These are phyloP conservation scores for Tetrahymena thermophila DNA, from an alignment of 73 alveolate species.

Conservation along the genomic window DNA sequence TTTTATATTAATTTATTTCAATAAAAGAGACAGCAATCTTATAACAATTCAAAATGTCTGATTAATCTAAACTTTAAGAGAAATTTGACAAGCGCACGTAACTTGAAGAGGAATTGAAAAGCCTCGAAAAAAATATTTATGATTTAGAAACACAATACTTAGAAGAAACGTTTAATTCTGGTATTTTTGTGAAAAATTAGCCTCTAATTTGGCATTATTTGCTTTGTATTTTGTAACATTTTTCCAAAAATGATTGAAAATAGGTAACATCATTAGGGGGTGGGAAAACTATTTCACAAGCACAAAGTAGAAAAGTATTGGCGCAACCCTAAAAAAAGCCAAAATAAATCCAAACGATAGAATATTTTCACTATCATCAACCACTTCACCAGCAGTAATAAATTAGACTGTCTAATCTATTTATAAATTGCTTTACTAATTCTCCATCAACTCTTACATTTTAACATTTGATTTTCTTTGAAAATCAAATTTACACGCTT, in stretches of 20 bases:
- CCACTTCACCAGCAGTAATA: not conserved
- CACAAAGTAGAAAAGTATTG: not conserved
- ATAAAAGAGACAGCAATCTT: not conserved
- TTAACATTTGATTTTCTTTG: not conserved
- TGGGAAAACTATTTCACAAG: conserved; percentile 2
- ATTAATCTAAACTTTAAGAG: not conserved
- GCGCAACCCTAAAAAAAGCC: not conserved
- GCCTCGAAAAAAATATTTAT: not conserved
- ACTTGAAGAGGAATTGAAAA: not conserved
- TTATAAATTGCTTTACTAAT: not conserved
- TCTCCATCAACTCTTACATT: not conserved
- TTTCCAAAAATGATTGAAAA: not conserved
- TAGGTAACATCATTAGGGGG: conserved; percentile 2
- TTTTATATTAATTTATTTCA: not conserved
- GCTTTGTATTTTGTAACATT: not conserved
- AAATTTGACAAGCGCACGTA: not conserved
- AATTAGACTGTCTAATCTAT: not conserved
- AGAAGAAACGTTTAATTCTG: not conserved
- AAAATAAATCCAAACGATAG: not conserved
- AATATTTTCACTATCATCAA: not conserved
- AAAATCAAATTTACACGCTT: not conserved
- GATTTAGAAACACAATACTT: not conserved
- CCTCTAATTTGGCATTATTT: not conserved
- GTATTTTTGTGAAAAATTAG: not conserved
- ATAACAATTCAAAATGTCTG: not conserved